phyloP scores from a whole-genome alignment of 768 basidiomycete genomes.

The Collybia sp. region DNA sequence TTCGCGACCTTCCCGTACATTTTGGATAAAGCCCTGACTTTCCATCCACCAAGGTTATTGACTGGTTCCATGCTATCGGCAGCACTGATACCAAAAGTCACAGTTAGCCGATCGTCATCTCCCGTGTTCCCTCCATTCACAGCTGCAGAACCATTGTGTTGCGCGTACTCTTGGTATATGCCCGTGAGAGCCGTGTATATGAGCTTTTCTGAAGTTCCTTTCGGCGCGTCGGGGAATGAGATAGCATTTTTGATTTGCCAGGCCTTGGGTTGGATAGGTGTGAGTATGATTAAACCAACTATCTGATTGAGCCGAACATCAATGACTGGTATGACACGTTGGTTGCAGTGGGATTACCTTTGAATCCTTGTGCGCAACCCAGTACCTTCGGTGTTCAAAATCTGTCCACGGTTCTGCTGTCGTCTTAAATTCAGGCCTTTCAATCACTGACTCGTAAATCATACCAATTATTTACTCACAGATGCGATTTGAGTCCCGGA shows the following conservation, averaged over 20 bases:
- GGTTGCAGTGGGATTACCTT: slow-evolving; percentile 10
- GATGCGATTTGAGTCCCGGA: slow-evolving; percentile 57
- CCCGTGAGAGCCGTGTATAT: slow-evolving; percentile 43
- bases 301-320: slow-evolving; percentile 19
- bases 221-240: slow-evolving; percentile 48
- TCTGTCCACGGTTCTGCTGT: slow-evolving; percentile 53
- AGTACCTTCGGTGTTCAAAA: slow-evolving; percentile 50
- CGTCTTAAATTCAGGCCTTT: slow-evolving; percentile 19
- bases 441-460: neutral
- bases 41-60: slow-evolving; percentile 43
- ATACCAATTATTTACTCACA: slow-evolving; percentile 14
- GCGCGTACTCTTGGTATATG: slow-evolving; percentile 28
- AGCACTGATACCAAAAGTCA: slow-evolving; percentile 48
- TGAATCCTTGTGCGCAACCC: slow-evolving; percentile 39
- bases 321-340: neutral
- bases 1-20: slow-evolving; percentile 36
- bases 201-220: slow-evolving; percentile 49
- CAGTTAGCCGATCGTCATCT: slow-evolving; percentile 21
- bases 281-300: slow-evolving; percentile 46
- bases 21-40: slow-evolving; percentile 36
- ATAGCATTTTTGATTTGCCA: slow-evolving; percentile 56
- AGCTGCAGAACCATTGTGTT: neutral
- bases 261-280: slow-evolving; percentile 35
- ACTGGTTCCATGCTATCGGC: slow-evolving; percentile 31
- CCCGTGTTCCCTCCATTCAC: slow-evolving; percentile 1